These are phyloP conservation scores for Sedum album DNA, from an alignment of 164 flowering plant genomes.

Conservation along the genomic window DNA sequence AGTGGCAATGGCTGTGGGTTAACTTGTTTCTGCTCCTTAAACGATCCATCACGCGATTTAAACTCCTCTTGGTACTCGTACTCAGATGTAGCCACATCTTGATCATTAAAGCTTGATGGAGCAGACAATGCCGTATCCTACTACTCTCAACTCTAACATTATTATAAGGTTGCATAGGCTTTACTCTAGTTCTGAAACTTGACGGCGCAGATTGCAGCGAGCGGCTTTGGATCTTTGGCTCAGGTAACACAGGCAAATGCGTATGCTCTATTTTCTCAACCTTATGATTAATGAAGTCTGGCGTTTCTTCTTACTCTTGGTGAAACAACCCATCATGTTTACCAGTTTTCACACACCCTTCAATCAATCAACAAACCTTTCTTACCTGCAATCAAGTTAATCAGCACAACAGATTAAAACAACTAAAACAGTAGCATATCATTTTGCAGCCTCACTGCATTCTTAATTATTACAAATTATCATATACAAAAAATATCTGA, in stretches of 20 bases:
- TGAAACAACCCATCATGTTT: background rate
- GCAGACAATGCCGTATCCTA: constrained; percentile 72
- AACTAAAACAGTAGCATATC: too few relatives aligned
- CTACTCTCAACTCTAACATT: constrained; percentile 13
- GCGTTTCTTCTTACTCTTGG: constrained; percentile 69
- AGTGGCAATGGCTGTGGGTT: constrained; percentile 91
- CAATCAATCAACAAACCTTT: background rate
- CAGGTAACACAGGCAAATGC: constrained; percentile 57
- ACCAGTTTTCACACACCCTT: background rate
- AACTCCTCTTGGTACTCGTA: constrained; percentile 62
- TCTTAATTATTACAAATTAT: too few relatives aligned
- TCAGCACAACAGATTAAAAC: background rate
- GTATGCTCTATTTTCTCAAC: constrained; percentile 30
- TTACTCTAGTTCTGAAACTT: constrained; percentile 64
- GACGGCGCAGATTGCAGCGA: constrained; percentile 90
- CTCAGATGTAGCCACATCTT: constrained; percentile 48
- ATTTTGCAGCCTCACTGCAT: too few relatives aligned
- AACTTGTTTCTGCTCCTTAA: constrained; percentile 34
- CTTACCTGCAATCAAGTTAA: background rate
- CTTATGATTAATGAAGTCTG: constrained; percentile 25
- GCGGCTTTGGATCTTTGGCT: constrained; percentile 50
- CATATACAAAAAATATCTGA: too few relatives aligned
- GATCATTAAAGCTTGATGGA: constrained; percentile 69
- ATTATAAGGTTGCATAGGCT: constrained; percentile 41
- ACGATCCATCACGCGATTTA: constrained; percentile 26